These are phyloP conservation scores for Rubia occidens DNA, from an alignment of 305 asterid species.

Conservation along the genomic window DNA sequence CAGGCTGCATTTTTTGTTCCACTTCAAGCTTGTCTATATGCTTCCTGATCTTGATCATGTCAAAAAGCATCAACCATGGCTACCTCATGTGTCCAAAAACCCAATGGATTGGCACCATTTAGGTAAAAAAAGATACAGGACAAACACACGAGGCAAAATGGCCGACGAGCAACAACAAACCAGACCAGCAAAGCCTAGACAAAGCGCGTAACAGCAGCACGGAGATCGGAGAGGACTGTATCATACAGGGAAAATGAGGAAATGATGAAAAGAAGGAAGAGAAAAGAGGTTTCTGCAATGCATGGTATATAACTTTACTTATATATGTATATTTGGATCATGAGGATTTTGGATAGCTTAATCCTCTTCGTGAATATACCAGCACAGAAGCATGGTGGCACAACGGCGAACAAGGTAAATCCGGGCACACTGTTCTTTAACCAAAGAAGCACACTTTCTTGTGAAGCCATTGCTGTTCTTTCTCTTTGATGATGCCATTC, in stretches of 20 bases:
- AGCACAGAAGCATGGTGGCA: slow-evolving; percentile 83
- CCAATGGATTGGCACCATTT: slow-evolving; percentile 36
- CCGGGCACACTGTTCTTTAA: slow-evolving; percentile 68
- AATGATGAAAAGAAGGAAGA: background rate
- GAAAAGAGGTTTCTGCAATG: background rate
- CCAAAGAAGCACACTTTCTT: slow-evolving; percentile 61
- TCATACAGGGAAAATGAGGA: background rate
- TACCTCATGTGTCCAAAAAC: slow-evolving; percentile 31
- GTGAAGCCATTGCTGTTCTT: slow-evolving; percentile 46
- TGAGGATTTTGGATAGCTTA: slow-evolving; percentile 16
- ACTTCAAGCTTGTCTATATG: slow-evolving; percentile 4
- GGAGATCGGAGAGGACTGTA: slow-evolving; percentile 6
- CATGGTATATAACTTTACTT: background rate
- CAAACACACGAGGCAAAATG: slow-evolving; percentile 23
- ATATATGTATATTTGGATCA: background rate
- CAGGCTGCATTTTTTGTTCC: slow-evolving; percentile 7
- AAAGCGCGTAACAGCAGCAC: background rate
- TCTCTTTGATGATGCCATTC: slow-evolving; percentile 37
- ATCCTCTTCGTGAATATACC: slow-evolving; percentile 82
- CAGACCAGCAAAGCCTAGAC: slow-evolving; percentile 14
- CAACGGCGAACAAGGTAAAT: slow-evolving; percentile 80
- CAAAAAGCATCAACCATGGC: slow-evolving; percentile 17
- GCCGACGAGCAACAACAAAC: slow-evolving; percentile 14
- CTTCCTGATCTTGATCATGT: slow-evolving; percentile 9
- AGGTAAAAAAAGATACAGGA: slow-evolving; percentile 30